Evolutionary conservation across 2,329 filamentous ascomycete genomes (phyloP).

Genomic region (Dothiorella sarmentorum): DNA sequence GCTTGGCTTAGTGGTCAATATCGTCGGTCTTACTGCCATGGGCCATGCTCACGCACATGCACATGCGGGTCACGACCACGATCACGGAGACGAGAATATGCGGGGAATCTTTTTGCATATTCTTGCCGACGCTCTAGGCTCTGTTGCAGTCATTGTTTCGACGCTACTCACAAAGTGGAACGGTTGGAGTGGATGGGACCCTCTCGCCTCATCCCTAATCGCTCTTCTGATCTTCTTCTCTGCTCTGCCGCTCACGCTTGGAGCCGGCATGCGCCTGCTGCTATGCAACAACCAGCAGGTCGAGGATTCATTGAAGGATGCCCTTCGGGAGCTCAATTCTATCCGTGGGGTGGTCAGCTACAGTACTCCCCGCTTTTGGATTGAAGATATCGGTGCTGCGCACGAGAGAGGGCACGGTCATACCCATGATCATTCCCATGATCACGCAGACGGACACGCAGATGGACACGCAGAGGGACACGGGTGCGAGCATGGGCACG

Average conservation of each 20-base stretch:
- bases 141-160: conserved; percentile 88
- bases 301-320: conserved; percentile 85
- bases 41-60: conserved; percentile 58
- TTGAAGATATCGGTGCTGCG: conserved; percentile 62
- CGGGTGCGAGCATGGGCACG: conserved; percentile 33
- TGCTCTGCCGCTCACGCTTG: conserved; percentile 80
- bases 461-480: conserved; percentile 40
- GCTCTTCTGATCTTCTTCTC: conserved; percentile 91
- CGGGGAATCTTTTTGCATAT: conserved; percentile 95
- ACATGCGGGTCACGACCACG: conserved; percentile 41
- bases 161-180: conserved; percentile 83
- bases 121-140: conserved; percentile 89
- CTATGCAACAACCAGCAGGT: conserved; percentile 79
- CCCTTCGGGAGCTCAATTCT: conserved; percentile 75
- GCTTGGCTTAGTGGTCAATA: conserved; percentile 81
- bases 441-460: conserved; percentile 30
- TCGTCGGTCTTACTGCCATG: conserved; percentile 87
- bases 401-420: conserved; percentile 41
- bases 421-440: conserved; percentile 27
- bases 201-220: conserved; percentile 88
- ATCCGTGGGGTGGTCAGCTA: conserved; percentile 84
- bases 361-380: conserved; percentile 85
- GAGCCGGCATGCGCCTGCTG: conserved; percentile 76
- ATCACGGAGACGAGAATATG: conserved; percentile 94
- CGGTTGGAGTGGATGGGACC: conserved; percentile 92